Evolutionary conservation across 768 basidiomycete genomes (phyloP).

Genomic region (Boletus pseudo-olivaceus): DNA sequence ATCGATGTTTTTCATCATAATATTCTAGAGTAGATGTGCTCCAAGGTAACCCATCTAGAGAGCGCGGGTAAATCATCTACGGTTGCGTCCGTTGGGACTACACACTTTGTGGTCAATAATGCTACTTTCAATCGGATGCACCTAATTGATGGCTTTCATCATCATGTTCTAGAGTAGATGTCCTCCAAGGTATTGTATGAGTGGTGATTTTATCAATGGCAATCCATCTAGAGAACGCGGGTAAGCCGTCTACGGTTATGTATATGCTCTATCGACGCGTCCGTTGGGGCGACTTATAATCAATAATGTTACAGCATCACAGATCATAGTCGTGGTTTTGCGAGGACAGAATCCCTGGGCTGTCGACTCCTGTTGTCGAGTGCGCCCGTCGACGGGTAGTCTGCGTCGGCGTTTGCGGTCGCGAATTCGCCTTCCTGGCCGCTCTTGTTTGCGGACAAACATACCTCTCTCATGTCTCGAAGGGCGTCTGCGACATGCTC

Average conservation of each 20-base stretch:
- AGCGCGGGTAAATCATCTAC: no score
- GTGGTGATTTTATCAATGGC: conserved; percentile 4
- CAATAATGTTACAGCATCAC: conserved; percentile 1
- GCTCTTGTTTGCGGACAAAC: conserved; percentile 21
- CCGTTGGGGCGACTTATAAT: background rate
- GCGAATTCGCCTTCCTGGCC: conserved; percentile 5
- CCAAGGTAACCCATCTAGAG: background rate
- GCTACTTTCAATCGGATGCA: no score
- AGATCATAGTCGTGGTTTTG: conserved; percentile 21
- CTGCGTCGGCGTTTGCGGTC: background rate
- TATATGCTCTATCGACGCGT: background rate
- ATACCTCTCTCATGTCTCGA: conserved; percentile 63
- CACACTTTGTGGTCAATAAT: no score
- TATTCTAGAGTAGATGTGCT: background rate
- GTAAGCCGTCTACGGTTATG: background rate
- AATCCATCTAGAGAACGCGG: background rate
- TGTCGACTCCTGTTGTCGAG: background rate
- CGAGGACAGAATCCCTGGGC: conserved; percentile 4
- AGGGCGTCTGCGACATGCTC: conserved; percentile 58
- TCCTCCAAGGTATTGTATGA: background rate
- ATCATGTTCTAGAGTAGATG: no score
- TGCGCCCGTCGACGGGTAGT: background rate
- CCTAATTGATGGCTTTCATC: no score
- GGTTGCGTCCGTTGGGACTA: no score
- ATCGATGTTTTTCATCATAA: background rate